Percentiles rank a stretch among this genome's conserved stretches.
Evolutionary conservation across 2,329 filamentous ascomycete species (phyloP).

Genomic region (Pseudocercospora vitis): DNA sequence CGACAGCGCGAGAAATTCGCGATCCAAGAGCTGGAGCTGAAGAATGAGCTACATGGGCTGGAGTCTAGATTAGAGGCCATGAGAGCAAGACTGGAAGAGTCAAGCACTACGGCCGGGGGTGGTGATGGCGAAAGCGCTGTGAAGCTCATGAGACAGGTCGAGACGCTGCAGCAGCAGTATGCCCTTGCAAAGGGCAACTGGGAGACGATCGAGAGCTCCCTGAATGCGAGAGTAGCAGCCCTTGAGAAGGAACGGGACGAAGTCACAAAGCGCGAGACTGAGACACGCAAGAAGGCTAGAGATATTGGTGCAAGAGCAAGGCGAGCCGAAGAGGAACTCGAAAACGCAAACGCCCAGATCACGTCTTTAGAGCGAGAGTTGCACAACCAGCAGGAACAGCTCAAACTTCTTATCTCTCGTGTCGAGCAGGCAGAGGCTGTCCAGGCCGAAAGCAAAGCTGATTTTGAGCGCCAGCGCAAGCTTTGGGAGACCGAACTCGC

Average conservation of each 20-base stretch:
- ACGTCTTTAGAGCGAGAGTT: conserved; percentile 66
- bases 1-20: conserved; percentile 69
- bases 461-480: conserved; percentile 61
- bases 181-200: conserved; percentile 93
- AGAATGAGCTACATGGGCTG: conserved; percentile 71
- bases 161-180: conserved; percentile 94
- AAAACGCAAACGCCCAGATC: conserved; percentile 65
- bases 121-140: conserved; percentile 59
- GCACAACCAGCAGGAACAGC: conserved; percentile 57
- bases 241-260: conserved; percentile 93
- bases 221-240: conserved; percentile 72
- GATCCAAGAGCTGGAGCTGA: conserved; percentile 72
- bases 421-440: conserved; percentile 64
- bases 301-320: conserved; percentile 72
- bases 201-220: conserved; percentile 89
- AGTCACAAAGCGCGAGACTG: conserved; percentile 74
- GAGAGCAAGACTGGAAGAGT: conserved; percentile 82
- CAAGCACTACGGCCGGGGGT: conserved; percentile 57
- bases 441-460: conserved; percentile 58
- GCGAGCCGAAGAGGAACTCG: conserved; percentile 78
- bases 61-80: conserved; percentile 90
- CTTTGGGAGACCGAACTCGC: conserved; percentile 57
- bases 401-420: conserved; percentile 64
- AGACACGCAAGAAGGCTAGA: conserved; percentile 83
- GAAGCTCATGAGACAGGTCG: conserved; percentile 88